Percentiles rank a stretch among this genome's conserved stretches.
Conservation (phyloP, 1,139 yeast genomes). For the Hansenula lynferdii region DNA sequence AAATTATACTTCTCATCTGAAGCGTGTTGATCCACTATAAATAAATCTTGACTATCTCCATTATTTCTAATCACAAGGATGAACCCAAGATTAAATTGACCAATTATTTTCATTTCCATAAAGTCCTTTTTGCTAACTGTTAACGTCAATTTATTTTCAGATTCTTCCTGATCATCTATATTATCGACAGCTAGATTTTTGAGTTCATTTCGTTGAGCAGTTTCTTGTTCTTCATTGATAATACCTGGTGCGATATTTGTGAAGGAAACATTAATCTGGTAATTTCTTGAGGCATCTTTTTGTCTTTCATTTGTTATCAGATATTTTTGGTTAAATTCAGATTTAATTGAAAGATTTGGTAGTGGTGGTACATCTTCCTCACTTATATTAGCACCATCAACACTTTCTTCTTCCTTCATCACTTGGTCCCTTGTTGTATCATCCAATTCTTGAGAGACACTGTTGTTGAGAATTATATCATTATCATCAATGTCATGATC, state of each 20-base stretch:
- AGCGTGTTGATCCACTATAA: constrained; percentile 95
- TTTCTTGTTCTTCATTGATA: constrained; percentile 5
- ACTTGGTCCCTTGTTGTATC: too few species aligned
- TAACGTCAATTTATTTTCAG: constrained; percentile 49
- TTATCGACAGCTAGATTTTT: constrained; percentile 15
- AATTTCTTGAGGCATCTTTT: not conserved
- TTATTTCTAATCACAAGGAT: constrained; percentile 57
- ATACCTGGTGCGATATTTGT: not conserved
- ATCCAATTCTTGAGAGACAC: not conserved
- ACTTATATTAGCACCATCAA: too few species aligned
- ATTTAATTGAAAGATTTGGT: not conserved
- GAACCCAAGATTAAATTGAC: constrained; percentile 92
- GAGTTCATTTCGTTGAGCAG: not conserved
- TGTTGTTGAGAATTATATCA: not conserved
- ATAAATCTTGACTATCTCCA: constrained; percentile 48
- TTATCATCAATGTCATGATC: not conserved
- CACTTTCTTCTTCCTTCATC: not conserved
- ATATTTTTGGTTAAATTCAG: not conserved
- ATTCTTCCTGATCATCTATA: constrained; percentile 39
- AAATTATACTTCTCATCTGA: constrained; percentile 93
- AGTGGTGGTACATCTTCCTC: too few species aligned
- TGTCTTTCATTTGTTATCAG: not conserved
- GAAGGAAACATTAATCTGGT: not conserved
- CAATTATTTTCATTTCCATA: constrained; percentile 66
- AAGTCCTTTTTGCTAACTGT: constrained; percentile 64